Conservation (phyloP, 2,329 filamentous ascomycete species). For the Pseudogymnoascus sp. region DNA sequence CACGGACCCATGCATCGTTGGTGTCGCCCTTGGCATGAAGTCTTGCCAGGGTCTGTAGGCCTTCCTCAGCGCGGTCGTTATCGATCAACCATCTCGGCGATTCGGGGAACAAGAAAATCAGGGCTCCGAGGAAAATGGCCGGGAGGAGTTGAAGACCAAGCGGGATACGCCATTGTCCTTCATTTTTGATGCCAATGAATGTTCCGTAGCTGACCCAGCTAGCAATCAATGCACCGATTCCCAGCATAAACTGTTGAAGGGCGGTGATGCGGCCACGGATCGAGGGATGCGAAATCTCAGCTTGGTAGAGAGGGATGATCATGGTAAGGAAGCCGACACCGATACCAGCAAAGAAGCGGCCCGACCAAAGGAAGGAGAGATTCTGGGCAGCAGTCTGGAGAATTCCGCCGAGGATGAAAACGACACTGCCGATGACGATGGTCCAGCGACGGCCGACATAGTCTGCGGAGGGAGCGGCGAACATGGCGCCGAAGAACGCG, state of each 20-base stretch:
- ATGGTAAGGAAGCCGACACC: constrained; percentile 43
- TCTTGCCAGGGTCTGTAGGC: constrained; percentile 49
- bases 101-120: constrained; percentile 59
- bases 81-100: constrained; percentile 55
- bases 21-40: constrained; percentile 54
- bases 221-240: constrained; percentile 64
- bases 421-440: constrained; percentile 61
- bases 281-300: constrained; percentile 68
- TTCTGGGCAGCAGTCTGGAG: constrained; percentile 62
- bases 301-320: constrained; percentile 60
- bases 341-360: constrained; percentile 61
- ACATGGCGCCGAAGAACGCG: constrained; percentile 52
- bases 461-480: constrained; percentile 59
- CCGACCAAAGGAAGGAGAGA: constrained; percentile 58
- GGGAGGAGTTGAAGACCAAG: constrained; percentile 52
- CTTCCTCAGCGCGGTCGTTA: constrained; percentile 47
- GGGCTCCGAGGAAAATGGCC: constrained; percentile 44
- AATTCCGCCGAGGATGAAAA: constrained; percentile 66
- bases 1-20: constrained; percentile 53
- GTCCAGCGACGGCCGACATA: constrained; percentile 65
- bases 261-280: constrained; percentile 69
- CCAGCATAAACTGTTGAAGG: constrained; percentile 77
- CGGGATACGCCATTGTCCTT: constrained; percentile 24
- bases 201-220: constrained; percentile 66
- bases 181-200: constrained; percentile 15